A percentile compares a stretch with the other conserved stretches of the same genome.
Evolutionary conservation across 495 filamentous ascomycete species (phyloP).

Genomic region (Delitschia confertaspora): DNA sequence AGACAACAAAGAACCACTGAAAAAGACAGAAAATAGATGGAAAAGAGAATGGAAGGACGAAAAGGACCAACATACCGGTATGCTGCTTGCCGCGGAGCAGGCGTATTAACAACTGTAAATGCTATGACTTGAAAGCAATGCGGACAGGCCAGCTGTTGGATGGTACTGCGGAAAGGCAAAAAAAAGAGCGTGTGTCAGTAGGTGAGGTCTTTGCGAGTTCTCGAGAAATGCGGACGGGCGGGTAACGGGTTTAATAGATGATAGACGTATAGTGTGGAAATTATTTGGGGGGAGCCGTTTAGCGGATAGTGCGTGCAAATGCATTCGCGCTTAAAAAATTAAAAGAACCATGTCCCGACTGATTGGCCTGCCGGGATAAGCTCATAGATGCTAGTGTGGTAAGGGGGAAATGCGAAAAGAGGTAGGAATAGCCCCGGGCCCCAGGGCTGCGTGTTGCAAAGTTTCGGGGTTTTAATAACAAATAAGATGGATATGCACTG

Average conservation of each 20-base stretch:
- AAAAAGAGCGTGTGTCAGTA: constrained; percentile 18
- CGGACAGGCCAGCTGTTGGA: constrained; percentile 26
- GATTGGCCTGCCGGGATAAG: constrained; percentile 26
- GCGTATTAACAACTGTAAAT: constrained; percentile 20
- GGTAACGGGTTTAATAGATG: constrained; percentile 27
- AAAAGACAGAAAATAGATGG: neutral
- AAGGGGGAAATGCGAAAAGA: constrained; percentile 12
- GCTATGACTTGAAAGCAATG: constrained; percentile 19
- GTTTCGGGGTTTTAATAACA: no score
- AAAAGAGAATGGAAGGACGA: neutral
- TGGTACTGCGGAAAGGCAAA: constrained; percentile 17
- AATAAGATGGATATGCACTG: neutral
- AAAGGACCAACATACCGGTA: constrained; percentile 15
- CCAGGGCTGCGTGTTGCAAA: no score
- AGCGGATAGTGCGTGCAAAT: no score
- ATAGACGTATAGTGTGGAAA: constrained; percentile 29
- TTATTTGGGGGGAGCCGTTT: constrained; percentile 21
- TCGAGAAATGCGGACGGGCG: constrained; percentile 20
- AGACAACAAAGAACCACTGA: no score
- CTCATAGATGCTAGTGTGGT: constrained; percentile 15
- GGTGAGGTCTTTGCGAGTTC: constrained; percentile 6
- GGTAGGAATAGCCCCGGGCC: constrained; percentile 1
- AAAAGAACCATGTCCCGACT: constrained; percentile 24
- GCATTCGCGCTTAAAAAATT: constrained; percentile 24
- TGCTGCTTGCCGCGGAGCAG: constrained; percentile 10